phyloP scores from a whole-genome alignment of 495 filamentous ascomycete species.

The Neurospora tetrasperma region DNA sequence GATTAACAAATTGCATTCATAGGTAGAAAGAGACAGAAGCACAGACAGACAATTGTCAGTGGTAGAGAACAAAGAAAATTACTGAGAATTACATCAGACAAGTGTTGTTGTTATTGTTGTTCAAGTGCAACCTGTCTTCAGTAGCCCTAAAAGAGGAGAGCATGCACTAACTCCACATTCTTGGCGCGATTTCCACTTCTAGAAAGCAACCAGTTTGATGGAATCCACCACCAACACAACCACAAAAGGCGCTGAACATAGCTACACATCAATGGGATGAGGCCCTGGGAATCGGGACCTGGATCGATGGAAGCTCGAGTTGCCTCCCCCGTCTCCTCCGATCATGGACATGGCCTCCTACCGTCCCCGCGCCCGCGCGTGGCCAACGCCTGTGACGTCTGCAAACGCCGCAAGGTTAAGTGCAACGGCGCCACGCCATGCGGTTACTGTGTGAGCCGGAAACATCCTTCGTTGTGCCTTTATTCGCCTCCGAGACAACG shows the following conservation, averaged over 20 bases:
- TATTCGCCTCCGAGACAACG: slow-evolving; percentile 5
- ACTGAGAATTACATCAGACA: no score
- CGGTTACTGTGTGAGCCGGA: slow-evolving; percentile 21
- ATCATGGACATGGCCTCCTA: neutral
- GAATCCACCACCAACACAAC: neutral
- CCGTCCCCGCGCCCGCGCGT: slow-evolving; percentile 22
- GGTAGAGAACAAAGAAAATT: neutral
- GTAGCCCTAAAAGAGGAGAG: neutral
- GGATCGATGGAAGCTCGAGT: neutral
- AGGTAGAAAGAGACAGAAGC: neutral
- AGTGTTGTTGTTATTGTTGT: neutral
- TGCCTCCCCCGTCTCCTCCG: neutral
- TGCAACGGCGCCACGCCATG: slow-evolving; percentile 30
- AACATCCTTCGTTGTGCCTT: slow-evolving; percentile 17
- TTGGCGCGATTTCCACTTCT: neutral
- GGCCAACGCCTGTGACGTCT: slow-evolving; percentile 35
- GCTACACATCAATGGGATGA: neutral
- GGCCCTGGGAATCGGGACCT: neutral
- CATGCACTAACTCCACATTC: neutral
- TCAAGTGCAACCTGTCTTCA: neutral
- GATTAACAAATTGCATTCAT: neutral
- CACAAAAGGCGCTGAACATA: neutral
- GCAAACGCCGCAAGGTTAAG: slow-evolving; percentile 36
- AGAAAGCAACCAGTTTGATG: neutral
- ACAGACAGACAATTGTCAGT: neutral